Base-by-base conservation (phyloP, 495 filamentous ascomycete species). In the Bryoglossum gracile region DNA sequence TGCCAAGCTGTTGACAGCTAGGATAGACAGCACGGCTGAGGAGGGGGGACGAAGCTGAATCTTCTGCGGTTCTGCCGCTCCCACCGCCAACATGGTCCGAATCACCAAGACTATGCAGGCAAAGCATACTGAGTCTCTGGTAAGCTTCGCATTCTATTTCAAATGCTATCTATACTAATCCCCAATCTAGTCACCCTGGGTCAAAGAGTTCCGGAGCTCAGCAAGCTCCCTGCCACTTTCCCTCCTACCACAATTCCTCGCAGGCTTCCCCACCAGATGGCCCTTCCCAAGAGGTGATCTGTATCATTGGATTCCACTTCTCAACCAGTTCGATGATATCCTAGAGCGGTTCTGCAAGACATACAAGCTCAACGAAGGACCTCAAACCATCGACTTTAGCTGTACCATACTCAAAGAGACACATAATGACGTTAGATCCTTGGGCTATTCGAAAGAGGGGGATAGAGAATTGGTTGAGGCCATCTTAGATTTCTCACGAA, bases 221-320 rank as follows among this genome's bases (percentile, higher is more conserved):
- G 80, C 82, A 21, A 80, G 75, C 38, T 77, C 74, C n/a, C 68
- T 81, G 57, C 76, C 89, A 13, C 67, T 95, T 55, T 75, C 81
- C 55, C 76, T 86, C 53, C 75, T 99, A 57, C 86, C 89, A 46
- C 65, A 74, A 46, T 78, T 85, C 56, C 82, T 99, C 42, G 68
- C 72, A 53, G 78, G 76, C 54, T 96, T 97, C 64, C 88, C 90
- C 52, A 77, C 77, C 46, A 74, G 80, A 76, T 97, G 91, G 94
- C 87, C 87, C 21, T 95, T 96, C 59, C 91, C 90, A n/a, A 77
- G 92, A 63, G 94, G 94, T 38, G 94, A 99, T 58, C 73, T 97
- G 35, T 97, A 97, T 60, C 89, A 99, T 72, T 99, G 94, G 94
- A 96, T 97, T 60, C 82, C 86, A 25, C 75, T 95, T 33, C 71